A percentile compares a stretch with the other conserved stretches of the same genome.
These are phyloP conservation scores for Breynia disticha DNA, from an alignment of 441 rosid species.

Conservation along the genomic window DNA sequence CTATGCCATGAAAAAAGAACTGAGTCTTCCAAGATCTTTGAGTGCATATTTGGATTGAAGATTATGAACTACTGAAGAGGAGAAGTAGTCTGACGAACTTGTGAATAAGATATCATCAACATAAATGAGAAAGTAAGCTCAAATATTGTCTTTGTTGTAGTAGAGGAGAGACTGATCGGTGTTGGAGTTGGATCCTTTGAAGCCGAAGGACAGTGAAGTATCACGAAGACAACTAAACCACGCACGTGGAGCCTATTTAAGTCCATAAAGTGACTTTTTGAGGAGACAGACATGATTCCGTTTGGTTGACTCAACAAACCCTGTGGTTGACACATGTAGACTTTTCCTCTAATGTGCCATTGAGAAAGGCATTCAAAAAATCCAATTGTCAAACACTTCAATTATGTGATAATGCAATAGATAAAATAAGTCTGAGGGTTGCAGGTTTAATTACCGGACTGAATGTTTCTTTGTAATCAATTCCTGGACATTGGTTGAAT, in stretches of 20 bases:
- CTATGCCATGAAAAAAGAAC: too few species aligned
- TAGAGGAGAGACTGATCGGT: not conserved
- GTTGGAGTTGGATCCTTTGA: not conserved
- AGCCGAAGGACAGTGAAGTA: not conserved
- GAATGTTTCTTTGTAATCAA: too few species aligned
- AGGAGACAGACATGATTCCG: slow-evolving; percentile 1
- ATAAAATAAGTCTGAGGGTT: too few species aligned
- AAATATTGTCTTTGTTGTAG: too few species aligned
- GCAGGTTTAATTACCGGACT: too few species aligned
- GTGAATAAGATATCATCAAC: too few species aligned
- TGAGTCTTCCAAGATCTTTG: not conserved
- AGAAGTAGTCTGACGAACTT: not conserved
- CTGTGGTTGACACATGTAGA: not conserved
- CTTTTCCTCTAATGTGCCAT: not conserved
- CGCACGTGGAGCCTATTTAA: slow-evolving; percentile 5
- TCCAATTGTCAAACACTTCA: not conserved
- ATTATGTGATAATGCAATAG: not conserved
- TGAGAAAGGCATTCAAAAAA: not conserved
- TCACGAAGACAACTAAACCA: not conserved
- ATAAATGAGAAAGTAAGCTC: not conserved
- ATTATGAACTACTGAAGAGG: not conserved
- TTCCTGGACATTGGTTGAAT: too few species aligned
- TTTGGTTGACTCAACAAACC: not conserved
- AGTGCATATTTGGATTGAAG: not conserved
- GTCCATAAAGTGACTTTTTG: not conserved